Evolutionary conservation across 2,329 filamentous ascomycete genomes (phyloP).

Genomic region (Apiospora marii): DNA sequence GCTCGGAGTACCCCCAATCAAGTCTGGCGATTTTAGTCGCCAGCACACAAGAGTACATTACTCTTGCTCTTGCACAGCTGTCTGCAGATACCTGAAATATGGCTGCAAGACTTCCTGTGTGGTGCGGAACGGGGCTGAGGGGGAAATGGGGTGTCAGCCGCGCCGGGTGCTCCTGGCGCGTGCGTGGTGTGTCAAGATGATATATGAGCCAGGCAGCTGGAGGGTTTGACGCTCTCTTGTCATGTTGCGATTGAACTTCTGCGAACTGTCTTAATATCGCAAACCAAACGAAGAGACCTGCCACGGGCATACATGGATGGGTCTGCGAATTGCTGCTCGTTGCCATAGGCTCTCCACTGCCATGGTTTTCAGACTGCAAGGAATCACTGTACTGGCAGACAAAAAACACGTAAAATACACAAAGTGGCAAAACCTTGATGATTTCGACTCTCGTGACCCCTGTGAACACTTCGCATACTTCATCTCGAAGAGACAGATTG

Average conservation of each 20-base stretch:
- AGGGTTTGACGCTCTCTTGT: constrained; percentile 11
- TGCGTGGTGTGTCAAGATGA: background rate
- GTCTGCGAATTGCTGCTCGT: background rate
- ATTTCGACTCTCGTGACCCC: background rate
- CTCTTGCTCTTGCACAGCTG: background rate
- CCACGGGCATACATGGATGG: background rate
- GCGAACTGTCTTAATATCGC: background rate
- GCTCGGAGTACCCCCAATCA: constrained; percentile 25
- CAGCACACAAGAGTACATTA: background rate
- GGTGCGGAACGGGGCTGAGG: background rate
- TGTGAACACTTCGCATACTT: background rate
- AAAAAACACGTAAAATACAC: constrained; percentile 27
- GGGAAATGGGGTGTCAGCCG: background rate
- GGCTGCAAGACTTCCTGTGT: constrained; percentile 1
- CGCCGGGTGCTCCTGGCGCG: background rate
- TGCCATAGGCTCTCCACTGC: background rate
- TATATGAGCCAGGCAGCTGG: background rate
- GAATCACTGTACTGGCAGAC: constrained; percentile 17
- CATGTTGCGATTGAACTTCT: background rate
- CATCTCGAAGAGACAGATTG: background rate
- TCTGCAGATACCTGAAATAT: constrained; percentile 26
- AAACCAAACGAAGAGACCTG: background rate
- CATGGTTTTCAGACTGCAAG: constrained; percentile 16
- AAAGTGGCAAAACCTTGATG: constrained; percentile 16
- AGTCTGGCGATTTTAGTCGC: constrained; percentile 22